Evolutionary conservation across 768 basidiomycete species (phyloP), one percentile per base, ranked within the genome.

Genomic region (Phlegmacium glaucopus): DNA sequence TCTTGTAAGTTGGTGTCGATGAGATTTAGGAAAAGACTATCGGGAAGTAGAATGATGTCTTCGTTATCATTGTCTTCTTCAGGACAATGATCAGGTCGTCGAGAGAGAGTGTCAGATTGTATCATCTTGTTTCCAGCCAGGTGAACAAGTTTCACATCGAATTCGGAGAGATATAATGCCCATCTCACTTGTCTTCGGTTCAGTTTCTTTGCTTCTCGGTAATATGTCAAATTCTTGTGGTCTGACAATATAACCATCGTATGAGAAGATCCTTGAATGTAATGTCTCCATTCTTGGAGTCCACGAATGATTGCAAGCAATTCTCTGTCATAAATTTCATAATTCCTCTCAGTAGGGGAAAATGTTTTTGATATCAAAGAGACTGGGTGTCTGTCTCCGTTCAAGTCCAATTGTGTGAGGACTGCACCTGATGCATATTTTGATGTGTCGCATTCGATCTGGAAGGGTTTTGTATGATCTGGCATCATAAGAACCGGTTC

Each of bases 261-360:
- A 16, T 58, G 38, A 11, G 36, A 25, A 0, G 56, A 45, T 1
- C 66, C 62, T 13, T 61, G 39, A 6, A 65, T 48, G 36, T 52
- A 51, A 39, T 66, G 63, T 12, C 55, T 22, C 63, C 60, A 65
- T 15, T 62, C 50, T 0, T 53, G n/a, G n/a, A n/a, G n/a, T n/a
- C n/a, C n/a, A n/a, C n/a, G n/a, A n/a, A n/a, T n/a, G n/a, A 80
- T 72, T 0, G 76, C 76, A 3, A 79, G 61, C 1, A 80, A 46
- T 56, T 82, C 79, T 52, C 68, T 72, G 56, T 81, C 66, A 50
- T 73, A 61, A 32, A 65, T 65, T 26, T 71, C 61, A 54, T 79
- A 79, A 51, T 79, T 77, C 4, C 57, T 38, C 51, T 79, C 72
- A 0, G 66, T 58, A 0, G 42, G 13, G 10, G 35, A 53, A 0